Base-by-base conservation (phyloP, 2,329 filamentous ascomycete genomes). In the Diplodia scrobiculata region DNA sequence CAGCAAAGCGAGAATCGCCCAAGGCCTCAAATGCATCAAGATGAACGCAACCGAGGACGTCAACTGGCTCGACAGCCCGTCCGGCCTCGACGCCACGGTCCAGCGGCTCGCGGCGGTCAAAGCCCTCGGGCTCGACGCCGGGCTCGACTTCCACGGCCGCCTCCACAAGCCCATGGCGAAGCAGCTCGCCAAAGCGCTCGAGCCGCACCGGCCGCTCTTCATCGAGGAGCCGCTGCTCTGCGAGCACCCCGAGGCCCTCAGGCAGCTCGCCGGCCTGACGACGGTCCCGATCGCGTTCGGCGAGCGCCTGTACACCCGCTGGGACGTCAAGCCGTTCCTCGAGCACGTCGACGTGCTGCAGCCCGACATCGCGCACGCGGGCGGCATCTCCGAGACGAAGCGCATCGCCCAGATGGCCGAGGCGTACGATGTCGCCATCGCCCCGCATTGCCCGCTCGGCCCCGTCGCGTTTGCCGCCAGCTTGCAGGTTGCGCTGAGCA, bases 11-110 rank as follows among this genome's bases (percentile, higher is more conserved):
- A 81, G 86, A 2, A 82, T 84, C 70, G 78, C 79, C 7, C 87
- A 89, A 74, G 88, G 88, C 0, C 87, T 90, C 72, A 86, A 79
- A 1, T 82, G 84, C 4, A 84, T 92, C 63, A 92, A 92, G 73
- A 92, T 92, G 90, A 92, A 92, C 73, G 90, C 84, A 3, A 92
- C 89, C 0, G 88, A 89, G 72, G 89, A 92, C 68, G 77, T 92
- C 1, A 87, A 86, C 69, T 92, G 89, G 89, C 81, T 93, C 0
- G 90, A 92, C 75, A 89, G 88, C 0, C 90, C 90, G 0, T 80
- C 82, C 0, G 81, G 82, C 0, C 81, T 93, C 0, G 82, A 89
- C 51, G 80, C 83, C 6, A 87, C 85, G 45, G 86, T 92, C 1
- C 84, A 89, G 66, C 83, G 90, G 1, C 79, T 93, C 9, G 87